Base-by-base conservation (phyloP, 331 rosid genomes). In the Quercus tomentella region DNA sequence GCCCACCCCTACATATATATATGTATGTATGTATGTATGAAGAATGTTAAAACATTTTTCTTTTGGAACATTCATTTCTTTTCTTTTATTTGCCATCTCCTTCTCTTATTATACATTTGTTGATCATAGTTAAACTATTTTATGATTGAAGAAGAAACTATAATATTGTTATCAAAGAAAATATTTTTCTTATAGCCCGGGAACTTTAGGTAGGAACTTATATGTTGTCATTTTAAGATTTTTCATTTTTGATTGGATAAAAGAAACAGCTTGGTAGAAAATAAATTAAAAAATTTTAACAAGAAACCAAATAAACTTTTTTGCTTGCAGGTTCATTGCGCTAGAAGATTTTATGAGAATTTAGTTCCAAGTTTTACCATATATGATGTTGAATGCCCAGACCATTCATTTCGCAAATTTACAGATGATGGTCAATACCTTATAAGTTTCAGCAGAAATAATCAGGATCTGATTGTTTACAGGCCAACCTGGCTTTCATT, bases 381-480 rank as follows among this genome's bases (percentile, higher is more conserved):
- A 62, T 93, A 90, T 74, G 98, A 96, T 86, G 92, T 89, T 51
- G 98, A 96, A 58, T 93, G 96, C 86, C 98, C 98, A 17, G 99
- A 96, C 73, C 87, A 91, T 82, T 88, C 89, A 45, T 93, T 89
- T 76, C 94, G 99, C 52, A 96, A 96, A 86, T 90, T 96, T 90
- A 96, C 99, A 3, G 97, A 93, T 11, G 98, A 96, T 86, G 99
- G 99, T 51, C 97, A 87, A 69, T 96, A 93, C 85, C 98, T 96
- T 35, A 83, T 96, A 35, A 88, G 94, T 82, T 91, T 96, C 92
- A 91, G 97, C 82, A 89, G 94, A 89, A 93, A 93, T 82, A 79
- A 87, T 79, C 94, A 90, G 74, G 90, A 90, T 65, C 75, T 96
- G 88, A 88, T 91, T 84, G 98, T 96, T 79, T 93, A 93, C 81